These are phyloP conservation scores for Effrenium voratum DNA, from an alignment of 73 alveolate genomes.

Conservation along the genomic window DNA sequence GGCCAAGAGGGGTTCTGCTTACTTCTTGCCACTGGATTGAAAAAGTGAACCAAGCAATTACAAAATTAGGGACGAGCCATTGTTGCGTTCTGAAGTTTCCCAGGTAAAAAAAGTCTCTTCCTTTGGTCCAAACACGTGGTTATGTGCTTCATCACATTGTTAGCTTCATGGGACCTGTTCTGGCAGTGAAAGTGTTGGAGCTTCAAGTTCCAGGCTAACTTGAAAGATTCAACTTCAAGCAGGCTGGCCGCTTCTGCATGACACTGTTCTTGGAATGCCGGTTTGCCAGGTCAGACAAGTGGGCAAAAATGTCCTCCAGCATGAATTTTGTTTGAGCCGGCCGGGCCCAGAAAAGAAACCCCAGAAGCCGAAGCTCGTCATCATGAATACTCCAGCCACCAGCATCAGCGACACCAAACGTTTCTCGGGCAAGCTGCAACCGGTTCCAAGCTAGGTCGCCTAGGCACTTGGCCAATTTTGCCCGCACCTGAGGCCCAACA, in stretches of 20 bases:
- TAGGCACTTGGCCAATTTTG: neutral
- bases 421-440: neutral
- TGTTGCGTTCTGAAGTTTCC: too few relatives aligned
- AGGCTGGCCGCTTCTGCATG: slow-evolving; percentile 17
- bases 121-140: too few relatives aligned
- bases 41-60: neutral
- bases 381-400: neutral
- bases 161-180: too few relatives aligned
- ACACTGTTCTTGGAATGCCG: neutral
- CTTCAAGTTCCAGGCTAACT: too few relatives aligned
- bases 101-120: too few relatives aligned
- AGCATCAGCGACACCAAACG: neutral
- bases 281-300: neutral
- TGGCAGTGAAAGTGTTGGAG: too few relatives aligned
- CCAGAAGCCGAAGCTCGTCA: neutral
- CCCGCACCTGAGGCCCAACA: neutral
- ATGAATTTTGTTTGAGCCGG: neutral
- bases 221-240: too few relatives aligned
- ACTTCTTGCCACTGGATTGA: neutral
- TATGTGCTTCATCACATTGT: too few relatives aligned
- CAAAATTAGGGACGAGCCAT: neutral
- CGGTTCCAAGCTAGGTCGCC: neutral
- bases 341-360: neutral
- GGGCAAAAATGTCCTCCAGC: neutral
- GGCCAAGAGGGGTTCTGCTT: neutral